Percentiles rank a stretch among this genome's conserved stretches.
These are phyloP conservation scores for Suhomyces bolitotheri DNA, from an alignment of 1,139 yeast genomes.

Conservation along the genomic window DNA sequence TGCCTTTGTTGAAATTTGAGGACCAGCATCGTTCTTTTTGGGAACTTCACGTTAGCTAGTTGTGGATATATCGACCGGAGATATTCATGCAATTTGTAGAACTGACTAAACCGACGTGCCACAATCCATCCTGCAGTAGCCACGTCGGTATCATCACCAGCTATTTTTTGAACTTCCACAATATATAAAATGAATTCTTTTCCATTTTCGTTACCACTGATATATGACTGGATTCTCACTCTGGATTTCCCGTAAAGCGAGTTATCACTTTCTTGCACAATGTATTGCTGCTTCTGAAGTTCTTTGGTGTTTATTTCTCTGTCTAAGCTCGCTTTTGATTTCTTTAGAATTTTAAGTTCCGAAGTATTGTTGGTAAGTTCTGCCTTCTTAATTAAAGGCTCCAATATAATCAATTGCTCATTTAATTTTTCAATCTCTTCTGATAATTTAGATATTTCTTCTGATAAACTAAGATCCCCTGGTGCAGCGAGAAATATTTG, in stretches of 20 bases:
- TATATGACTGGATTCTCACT: constrained; percentile 65
- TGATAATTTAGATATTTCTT: constrained; percentile 59
- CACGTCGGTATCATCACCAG: constrained; percentile 42
- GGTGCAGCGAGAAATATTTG: constrained; percentile 58
- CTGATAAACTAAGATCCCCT: constrained; percentile 65
- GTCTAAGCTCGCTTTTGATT: constrained; percentile 64
- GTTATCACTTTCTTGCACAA: constrained; percentile 81
- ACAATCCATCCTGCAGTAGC: constrained; percentile 84
- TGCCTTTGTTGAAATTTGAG: constrained; percentile 64
- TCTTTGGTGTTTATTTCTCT: constrained; percentile 73
- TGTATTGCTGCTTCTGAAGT: constrained; percentile 73
- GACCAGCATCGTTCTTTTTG: constrained; percentile 62
- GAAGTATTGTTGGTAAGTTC: constrained; percentile 74
- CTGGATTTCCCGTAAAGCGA: constrained; percentile 71
- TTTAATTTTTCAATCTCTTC: constrained; percentile 61
- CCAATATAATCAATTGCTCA: constrained; percentile 63
- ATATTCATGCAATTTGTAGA: constrained; percentile 68
- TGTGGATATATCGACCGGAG: constrained; percentile 54
- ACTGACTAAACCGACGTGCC: constrained; percentile 85
- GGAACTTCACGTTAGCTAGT: constrained; percentile 56
- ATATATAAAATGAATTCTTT: constrained; percentile 68
- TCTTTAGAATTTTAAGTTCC: constrained; percentile 65
- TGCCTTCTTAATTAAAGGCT: constrained; percentile 72
- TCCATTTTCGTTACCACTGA: constrained; percentile 57
- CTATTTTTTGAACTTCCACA: constrained; percentile 68